Evolutionary conservation across 2,329 filamentous ascomycete species (phyloP).

Genomic region (Mollisiaceae sp.): DNA sequence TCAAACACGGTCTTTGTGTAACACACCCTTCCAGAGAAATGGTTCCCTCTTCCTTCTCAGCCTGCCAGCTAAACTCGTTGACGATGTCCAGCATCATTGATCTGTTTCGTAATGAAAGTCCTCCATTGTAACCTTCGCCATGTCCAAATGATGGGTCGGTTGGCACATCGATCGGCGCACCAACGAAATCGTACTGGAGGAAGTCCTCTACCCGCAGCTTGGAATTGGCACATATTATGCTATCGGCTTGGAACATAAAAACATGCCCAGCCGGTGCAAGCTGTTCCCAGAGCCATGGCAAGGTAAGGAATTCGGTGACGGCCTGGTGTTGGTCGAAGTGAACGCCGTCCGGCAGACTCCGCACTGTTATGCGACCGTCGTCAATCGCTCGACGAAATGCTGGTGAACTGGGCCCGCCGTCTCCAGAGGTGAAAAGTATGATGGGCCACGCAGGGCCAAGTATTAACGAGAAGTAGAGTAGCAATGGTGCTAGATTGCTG

Average conservation of each 20-base stretch:
- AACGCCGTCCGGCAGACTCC: conserved; percentile 41
- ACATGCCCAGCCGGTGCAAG: conserved; percentile 41
- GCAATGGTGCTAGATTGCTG: conserved; percentile 40
- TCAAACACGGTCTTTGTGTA: conserved; percentile 28
- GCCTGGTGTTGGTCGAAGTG: conserved; percentile 41
- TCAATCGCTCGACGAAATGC: conserved; percentile 42
- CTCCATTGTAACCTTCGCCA: conserved; percentile 41
- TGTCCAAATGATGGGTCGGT: too few relatives aligned
- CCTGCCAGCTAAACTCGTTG: not conserved
- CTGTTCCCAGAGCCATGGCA: conserved; percentile 41
- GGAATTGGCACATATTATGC: conserved; percentile 40
- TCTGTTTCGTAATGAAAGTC: conserved; percentile 43
- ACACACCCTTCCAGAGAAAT: conserved; percentile 33
- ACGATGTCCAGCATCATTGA: conserved; percentile 39
- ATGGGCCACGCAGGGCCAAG: conserved; percentile 50
- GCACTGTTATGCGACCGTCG: conserved; percentile 42
- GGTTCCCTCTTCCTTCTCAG: not conserved
- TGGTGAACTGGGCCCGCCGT: not conserved
- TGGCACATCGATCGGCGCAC: conserved; percentile 37
- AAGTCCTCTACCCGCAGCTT: conserved; percentile 38
- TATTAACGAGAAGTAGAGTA: conserved; percentile 45
- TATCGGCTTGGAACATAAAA: conserved; percentile 41
- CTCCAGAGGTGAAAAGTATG: conserved; percentile 45
- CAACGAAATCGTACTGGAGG: conserved; percentile 43
- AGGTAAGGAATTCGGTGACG: conserved; percentile 40